Conservation (phyloP, 75 land plant genomes). For the Pinus taeda region DNA sequence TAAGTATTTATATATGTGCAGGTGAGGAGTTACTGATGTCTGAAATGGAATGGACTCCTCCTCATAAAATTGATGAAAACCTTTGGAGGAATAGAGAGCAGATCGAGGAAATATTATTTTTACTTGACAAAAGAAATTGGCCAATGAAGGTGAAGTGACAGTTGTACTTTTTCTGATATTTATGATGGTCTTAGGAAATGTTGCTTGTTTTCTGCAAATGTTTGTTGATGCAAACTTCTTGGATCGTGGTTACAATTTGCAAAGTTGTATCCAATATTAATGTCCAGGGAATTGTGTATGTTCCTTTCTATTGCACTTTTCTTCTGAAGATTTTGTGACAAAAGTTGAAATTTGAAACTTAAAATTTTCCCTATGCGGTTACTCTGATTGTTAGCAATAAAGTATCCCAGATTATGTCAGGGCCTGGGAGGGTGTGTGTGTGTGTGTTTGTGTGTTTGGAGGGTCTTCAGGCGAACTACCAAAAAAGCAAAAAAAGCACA, state of each 20-base stretch:
- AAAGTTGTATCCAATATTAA: neutral
- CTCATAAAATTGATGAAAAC: constrained; percentile 96
- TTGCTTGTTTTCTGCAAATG: neutral
- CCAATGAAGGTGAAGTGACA: constrained; percentile 44
- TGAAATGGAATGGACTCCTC: constrained; percentile 46
- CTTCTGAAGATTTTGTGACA: neutral
- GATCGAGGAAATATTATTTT: constrained; percentile 79
- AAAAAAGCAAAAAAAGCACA: neutral
- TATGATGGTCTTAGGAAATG: neutral
- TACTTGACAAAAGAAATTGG: constrained; percentile 53
- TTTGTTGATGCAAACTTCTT: constrained; percentile 2
- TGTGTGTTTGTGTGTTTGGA: neutral
- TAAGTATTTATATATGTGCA: neutral
- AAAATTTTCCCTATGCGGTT: neutral
- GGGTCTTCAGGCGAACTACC: neutral
- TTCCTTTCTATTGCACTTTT: neutral
- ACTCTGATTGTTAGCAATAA: constrained; percentile 4
- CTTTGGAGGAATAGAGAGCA: constrained; percentile 95
- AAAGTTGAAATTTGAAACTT: neutral
- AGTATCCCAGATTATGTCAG: neutral
- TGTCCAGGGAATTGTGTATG: neutral
- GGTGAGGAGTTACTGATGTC: constrained; percentile 32
- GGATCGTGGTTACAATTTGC: constrained; percentile 11
- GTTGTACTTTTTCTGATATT: neutral
- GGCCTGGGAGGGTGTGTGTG: neutral